Base-by-base conservation (phyloP, 2,329 filamentous ascomycete genomes). In the Verticillium nubilum region DNA sequence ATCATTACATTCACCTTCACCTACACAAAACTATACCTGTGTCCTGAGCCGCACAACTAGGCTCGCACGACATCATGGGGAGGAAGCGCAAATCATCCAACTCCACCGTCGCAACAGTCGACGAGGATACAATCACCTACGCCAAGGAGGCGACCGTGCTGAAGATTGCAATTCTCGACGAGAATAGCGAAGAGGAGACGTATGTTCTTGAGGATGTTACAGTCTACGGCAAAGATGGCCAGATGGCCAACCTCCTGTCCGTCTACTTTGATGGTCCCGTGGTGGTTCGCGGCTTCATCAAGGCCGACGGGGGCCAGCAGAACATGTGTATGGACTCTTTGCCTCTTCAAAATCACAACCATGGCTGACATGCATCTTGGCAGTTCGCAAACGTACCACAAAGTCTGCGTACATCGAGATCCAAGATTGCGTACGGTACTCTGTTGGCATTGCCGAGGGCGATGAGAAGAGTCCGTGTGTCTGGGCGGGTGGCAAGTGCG, bases 401-500 rank as follows among this genome's bases (percentile, higher is more conserved):
- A 72, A 67, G 54, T 64, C 68, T 1, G 67, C 70, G n/a, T 68
- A 75, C 52, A 78, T 90, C 61, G 82, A 88, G 63, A 77, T 90
- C 57, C 72, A 76, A n/a, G 73, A 78, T 33, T 78, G 76, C 26
- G 63, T 64, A 2, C 67, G 69, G 31, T 86, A 83, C 66, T 83
- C 86, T 13, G 56, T 57, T n/a, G 54, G 54, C 27, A 84, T 88
- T 31, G 82, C 82, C 54, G 73, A 75, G 52, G 73, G 74, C 27
- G 69, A 76, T 15, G 80, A 83, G 56, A 79, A 79, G 0, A 76
- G 78, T 19, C 78, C 83, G 4, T 77, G 83, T n/a, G 75, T 90
- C 29, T 92, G 89, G 89, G 85, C 87, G 1, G 77, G 80, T 29
- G 86, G 86, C 37, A 70, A 77, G 58, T 81, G 86, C 13, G 88